A percentile compares a stretch with the other conserved stretches of the same genome.
Conservation (phyloP, 2,329 filamentous ascomycete species). For the Phaeoacremonium minimum region DNA sequence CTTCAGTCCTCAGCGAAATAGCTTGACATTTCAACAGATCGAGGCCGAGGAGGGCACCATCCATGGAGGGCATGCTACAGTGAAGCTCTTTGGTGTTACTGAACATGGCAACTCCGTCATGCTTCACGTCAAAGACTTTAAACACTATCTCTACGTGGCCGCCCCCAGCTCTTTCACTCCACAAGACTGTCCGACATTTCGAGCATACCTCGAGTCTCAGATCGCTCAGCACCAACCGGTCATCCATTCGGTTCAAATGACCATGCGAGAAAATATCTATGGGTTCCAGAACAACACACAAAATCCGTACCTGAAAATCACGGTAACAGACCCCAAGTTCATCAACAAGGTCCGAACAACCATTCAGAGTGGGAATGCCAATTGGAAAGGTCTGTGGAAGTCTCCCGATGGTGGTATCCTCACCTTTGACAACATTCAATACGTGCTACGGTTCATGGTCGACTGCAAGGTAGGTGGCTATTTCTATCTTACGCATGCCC, state of each 20-base stretch:
- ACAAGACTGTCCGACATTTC: conserved; percentile 74
- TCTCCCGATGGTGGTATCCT: conserved; percentile 65
- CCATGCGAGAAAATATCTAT: conserved; percentile 85
- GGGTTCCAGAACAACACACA: conserved; percentile 92
- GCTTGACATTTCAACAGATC: conserved; percentile 89
- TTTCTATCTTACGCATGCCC: too few species aligned
- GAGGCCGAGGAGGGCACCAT: conserved; percentile 88
- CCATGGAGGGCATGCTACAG: conserved; percentile 67
- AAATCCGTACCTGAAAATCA: conserved; percentile 89
- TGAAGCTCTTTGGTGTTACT: conserved; percentile 93
- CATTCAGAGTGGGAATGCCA: conserved; percentile 73
- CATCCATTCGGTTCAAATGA: conserved; percentile 77
- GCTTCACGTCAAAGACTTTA: conserved; percentile 91
- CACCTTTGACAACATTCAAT: conserved; percentile 95
- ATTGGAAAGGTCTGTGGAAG: conserved; percentile 90
- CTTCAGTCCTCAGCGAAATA: conserved; percentile 56
- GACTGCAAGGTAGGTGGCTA: conserved; percentile 70
- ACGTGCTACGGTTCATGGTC: conserved; percentile 95
- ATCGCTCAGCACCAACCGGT: conserved; percentile 68
- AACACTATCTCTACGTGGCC: conserved; percentile 91
- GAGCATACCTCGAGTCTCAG: conserved; percentile 73
- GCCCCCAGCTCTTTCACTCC: conserved; percentile 79
- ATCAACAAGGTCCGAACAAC: conserved; percentile 71
- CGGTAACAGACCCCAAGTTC: conserved; percentile 81
- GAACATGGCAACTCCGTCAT: conserved; percentile 82